phyloP scores from a whole-genome alignment of 805 yeast species.

The Yamadazyma phyllophila region DNA sequence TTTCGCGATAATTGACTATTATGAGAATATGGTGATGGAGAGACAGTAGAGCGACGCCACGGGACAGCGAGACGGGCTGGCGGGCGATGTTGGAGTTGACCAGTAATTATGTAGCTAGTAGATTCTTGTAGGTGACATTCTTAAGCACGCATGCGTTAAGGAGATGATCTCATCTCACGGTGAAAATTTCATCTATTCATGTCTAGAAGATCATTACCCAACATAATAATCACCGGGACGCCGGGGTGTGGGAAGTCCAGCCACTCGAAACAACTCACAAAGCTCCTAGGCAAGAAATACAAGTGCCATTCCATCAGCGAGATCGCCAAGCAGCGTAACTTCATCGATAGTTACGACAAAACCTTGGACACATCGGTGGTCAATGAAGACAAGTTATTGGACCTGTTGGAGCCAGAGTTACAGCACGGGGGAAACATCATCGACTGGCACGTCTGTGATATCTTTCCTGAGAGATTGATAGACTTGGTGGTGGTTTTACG shows the following conservation, averaged over 20 bases:
- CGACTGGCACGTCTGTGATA: slow-evolving; percentile 98
- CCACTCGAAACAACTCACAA: slow-evolving; percentile 47
- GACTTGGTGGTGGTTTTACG: slow-evolving; percentile 89
- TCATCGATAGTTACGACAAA: slow-evolving; percentile 83
- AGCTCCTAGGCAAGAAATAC: slow-evolving; percentile 18
- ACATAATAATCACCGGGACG: slow-evolving; percentile 90
- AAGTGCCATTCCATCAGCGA: slow-evolving; percentile 68
- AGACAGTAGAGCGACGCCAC: not conserved
- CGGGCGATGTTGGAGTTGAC: too few relatives aligned
- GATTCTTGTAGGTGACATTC: too few relatives aligned
- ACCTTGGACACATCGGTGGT: slow-evolving; percentile 83
- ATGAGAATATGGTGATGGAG: too few relatives aligned
- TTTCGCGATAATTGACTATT: not conserved
- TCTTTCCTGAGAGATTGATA: slow-evolving; percentile 88
- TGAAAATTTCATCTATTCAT: slow-evolving; percentile 12
- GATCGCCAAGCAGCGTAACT: slow-evolving; percentile 71
- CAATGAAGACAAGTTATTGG: slow-evolving; percentile 87
- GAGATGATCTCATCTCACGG: slow-evolving; percentile 1
- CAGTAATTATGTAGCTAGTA: too few relatives aligned
- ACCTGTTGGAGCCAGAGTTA: slow-evolving; percentile 72
- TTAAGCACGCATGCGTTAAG: not conserved
- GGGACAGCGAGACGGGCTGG: not conserved
- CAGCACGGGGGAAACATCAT: slow-evolving; percentile 84
- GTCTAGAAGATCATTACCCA: slow-evolving; percentile 50
- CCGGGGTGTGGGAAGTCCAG: slow-evolving; percentile 91